These are phyloP conservation scores for Colletotrichum sp. DNA, from an alignment of 2,329 filamentous ascomycete genomes.

Conservation along the genomic window DNA sequence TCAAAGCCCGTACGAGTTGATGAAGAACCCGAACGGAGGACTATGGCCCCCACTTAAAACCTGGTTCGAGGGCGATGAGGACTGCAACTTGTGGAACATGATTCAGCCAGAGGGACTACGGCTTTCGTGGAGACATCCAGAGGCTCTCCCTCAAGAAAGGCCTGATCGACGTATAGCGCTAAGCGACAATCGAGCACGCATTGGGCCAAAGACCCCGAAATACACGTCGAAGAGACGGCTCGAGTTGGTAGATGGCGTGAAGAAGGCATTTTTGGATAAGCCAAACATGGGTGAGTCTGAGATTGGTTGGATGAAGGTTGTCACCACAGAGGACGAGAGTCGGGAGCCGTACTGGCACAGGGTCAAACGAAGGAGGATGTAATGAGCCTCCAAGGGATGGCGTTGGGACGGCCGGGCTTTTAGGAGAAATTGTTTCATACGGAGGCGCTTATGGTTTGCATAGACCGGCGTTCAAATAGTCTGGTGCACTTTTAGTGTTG, in stretches of 20 bases:
- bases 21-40: not conserved
- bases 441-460: not conserved
- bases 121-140: not conserved
- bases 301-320: not conserved
- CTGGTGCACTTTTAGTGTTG: not conserved
- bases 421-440: not conserved
- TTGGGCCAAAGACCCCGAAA: not conserved
- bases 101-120: not conserved
- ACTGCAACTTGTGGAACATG: not conserved
- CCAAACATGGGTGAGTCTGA: not conserved
- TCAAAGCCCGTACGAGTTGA: not conserved
- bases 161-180: not conserved
- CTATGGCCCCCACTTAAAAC: not conserved
- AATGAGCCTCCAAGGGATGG: not conserved
- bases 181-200: not conserved
- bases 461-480: not conserved
- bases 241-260: not conserved
- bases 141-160: not conserved
- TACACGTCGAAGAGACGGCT: not conserved
- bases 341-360: not conserved
- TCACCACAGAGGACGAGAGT: not conserved
- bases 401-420: not conserved
- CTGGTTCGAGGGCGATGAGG: not conserved
- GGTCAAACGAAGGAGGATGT: not conserved
- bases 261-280: not conserved